These are phyloP conservation scores for Aspergillus intermedius DNA, from an alignment of 2,329 filamentous ascomycete species.

Conservation along the genomic window DNA sequence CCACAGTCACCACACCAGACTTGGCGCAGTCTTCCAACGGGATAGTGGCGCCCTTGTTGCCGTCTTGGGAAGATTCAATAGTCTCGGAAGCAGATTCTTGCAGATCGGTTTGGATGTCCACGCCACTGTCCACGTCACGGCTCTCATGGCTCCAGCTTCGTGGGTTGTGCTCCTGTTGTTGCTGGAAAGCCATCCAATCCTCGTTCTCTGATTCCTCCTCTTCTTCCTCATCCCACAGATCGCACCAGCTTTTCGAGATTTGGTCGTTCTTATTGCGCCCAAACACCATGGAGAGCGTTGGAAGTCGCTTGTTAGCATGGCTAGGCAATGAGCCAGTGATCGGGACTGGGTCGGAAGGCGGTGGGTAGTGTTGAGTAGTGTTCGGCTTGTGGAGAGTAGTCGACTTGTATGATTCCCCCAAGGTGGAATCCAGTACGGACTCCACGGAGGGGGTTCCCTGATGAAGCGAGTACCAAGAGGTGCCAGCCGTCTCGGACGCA, in stretches of 20 bases:
- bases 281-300: conserved; percentile 72
- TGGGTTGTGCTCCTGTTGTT: conserved; percentile 57
- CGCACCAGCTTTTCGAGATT: conserved; percentile 98
- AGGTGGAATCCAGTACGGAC: conserved; percentile 74
- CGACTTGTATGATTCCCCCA: conserved; percentile 76
- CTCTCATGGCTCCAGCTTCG: conserved; percentile 75
- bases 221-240: conserved; percentile 95
- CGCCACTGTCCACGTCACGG: conserved; percentile 40
- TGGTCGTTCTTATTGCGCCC: conserved; percentile 63
- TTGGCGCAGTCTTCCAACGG: not conserved
- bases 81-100: conserved; percentile 50
- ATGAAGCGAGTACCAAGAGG: conserved; percentile 71
- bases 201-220: conserved; percentile 51
- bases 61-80: conserved; percentile 42
- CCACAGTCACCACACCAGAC: conserved; percentile 11
- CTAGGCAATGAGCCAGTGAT: conserved; percentile 72
- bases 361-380: conserved; percentile 35
- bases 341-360: conserved; percentile 57
- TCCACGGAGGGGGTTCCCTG: conserved; percentile 73
- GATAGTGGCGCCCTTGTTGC: conserved; percentile 18
- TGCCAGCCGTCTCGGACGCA: conserved; percentile 58
- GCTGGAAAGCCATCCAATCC: conserved; percentile 50
- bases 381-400: conserved; percentile 47
- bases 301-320: conserved; percentile 53
- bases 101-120: conserved; percentile 45